phyloP scores from a whole-genome alignment of 1,284 basidiomycete genomes.

The Austroboletus rostrupii region DNA sequence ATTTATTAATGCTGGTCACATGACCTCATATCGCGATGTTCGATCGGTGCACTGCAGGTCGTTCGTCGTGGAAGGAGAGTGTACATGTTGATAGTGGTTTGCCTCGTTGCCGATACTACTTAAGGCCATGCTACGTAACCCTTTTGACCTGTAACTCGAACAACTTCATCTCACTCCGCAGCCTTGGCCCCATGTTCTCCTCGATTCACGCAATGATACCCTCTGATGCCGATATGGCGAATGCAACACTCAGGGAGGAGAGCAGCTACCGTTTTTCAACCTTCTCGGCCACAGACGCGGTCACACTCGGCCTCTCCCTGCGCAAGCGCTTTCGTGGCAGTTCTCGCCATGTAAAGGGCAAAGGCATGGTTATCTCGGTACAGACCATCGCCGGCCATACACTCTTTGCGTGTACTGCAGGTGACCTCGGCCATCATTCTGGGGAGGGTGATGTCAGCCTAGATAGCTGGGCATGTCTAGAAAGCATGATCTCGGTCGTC shows the following conservation, averaged over 20 bases:
- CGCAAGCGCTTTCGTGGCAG: slow-evolving; percentile 76
- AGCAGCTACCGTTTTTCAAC: slow-evolving; percentile 62
- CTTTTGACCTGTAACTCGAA: background rate
- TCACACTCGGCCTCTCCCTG: slow-evolving; percentile 74
- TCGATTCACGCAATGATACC: slow-evolving; percentile 58
- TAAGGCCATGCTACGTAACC: background rate
- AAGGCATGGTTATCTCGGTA: slow-evolving; percentile 73
- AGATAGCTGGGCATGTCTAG: slow-evolving; percentile 73
- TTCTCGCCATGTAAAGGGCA: slow-evolving; percentile 66
- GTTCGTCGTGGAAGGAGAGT: too few relatives aligned
- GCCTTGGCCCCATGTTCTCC: slow-evolving; percentile 38
- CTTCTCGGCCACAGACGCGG: slow-evolving; percentile 71
- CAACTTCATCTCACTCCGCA: slow-evolving; percentile 9
- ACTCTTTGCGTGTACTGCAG: slow-evolving; percentile 76
- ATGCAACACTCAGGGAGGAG: slow-evolving; percentile 66
- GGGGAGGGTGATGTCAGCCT: slow-evolving; percentile 72
- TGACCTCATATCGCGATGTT: slow-evolving; percentile 10
- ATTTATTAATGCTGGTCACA: slow-evolving; percentile 27
- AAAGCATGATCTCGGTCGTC: slow-evolving; percentile 76
- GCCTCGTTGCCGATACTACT: background rate
- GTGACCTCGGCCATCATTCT: slow-evolving; percentile 61
- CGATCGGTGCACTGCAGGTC: too few relatives aligned
- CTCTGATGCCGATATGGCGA: slow-evolving; percentile 68
- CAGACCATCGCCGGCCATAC: slow-evolving; percentile 75
- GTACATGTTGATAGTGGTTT: background rate